A percentile compares a stretch with the other conserved stretches of the same genome.
Conservation (phyloP, 139 green algal genomes). For the Chlorella sp. region DNA sequence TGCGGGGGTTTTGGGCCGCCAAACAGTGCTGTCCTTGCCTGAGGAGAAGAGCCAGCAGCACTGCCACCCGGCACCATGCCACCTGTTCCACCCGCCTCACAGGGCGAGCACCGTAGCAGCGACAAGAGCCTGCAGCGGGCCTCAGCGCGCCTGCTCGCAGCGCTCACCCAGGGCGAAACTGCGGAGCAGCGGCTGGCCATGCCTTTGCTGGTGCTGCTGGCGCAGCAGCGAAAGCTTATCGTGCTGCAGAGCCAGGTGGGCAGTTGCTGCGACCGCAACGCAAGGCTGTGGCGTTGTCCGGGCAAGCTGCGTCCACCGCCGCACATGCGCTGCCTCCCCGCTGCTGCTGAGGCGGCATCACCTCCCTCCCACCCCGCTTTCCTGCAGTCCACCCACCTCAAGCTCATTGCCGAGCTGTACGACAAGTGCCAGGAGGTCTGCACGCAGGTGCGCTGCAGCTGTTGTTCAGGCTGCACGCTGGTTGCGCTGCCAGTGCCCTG, state of each 20-base stretch:
- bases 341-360: not conserved
- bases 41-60: no score
- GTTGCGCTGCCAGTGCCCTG: no score
- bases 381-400: constrained; percentile 69
- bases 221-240: constrained; percentile 78
- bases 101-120: constrained; percentile 32
- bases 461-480: no score
- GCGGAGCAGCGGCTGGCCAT: constrained; percentile 65
- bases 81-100: not conserved
- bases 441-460: not conserved
- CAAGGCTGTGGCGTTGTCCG: no score
- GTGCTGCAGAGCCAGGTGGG: constrained; percentile 49
- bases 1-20: no score
- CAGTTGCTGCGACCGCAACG: no score
- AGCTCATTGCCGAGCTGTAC: constrained; percentile 83
- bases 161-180: constrained; percentile 45
- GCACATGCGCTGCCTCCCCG: not conserved
- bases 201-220: constrained; percentile 79
- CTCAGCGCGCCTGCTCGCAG: constrained; percentile 47
- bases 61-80: no score
- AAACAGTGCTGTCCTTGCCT: no score
- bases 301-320: not conserved
- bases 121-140: constrained; percentile 42
- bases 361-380: no score
- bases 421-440: constrained; percentile 77